These are phyloP conservation scores for Cyphellophora attinorum DNA, from an alignment of 2,329 filamentous ascomycete genomes.

Conservation along the genomic window DNA sequence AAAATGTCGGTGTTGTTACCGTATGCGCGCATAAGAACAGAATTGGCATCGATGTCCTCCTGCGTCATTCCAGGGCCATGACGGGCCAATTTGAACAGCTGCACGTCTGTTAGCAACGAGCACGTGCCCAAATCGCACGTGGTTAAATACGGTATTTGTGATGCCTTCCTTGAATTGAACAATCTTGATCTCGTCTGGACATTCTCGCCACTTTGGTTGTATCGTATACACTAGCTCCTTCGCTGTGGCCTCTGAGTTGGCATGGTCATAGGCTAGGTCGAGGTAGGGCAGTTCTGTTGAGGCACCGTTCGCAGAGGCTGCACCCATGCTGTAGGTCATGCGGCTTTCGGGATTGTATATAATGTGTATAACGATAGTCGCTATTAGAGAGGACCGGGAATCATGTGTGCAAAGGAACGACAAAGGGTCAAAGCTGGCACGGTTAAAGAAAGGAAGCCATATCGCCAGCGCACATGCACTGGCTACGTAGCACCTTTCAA, in stretches of 20 bases:
- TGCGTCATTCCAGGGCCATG: constrained; percentile 56
- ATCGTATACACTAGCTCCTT: constrained; percentile 68
- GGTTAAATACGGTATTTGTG: constrained; percentile 68
- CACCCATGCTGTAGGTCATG: constrained; percentile 11
- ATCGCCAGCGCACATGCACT: neutral
- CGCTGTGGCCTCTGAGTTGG: constrained; percentile 69
- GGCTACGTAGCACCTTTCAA: no score
- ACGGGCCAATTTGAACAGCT: constrained; percentile 43
- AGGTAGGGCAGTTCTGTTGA: constrained; percentile 39
- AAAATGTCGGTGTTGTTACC: constrained; percentile 88
- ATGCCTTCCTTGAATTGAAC: constrained; percentile 94
- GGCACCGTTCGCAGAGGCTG: constrained; percentile 8
- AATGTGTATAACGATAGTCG: no score
- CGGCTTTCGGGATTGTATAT: no score
- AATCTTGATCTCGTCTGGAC: constrained; percentile 69
- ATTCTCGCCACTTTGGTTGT: constrained; percentile 70
- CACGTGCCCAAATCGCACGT: constrained; percentile 12
- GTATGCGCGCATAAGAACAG: constrained; percentile 84
- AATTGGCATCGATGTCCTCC: constrained; percentile 71
- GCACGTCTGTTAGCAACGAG: constrained; percentile 18
- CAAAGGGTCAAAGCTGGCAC: neutral
- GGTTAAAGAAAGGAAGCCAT: neutral
- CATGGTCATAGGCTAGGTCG: constrained; percentile 66
- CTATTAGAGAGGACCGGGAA: no score
- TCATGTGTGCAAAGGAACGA: no score